Base-by-base conservation (phyloP, 1,284 basidiomycete genomes). In the Heterobasidion parviporum region DNA sequence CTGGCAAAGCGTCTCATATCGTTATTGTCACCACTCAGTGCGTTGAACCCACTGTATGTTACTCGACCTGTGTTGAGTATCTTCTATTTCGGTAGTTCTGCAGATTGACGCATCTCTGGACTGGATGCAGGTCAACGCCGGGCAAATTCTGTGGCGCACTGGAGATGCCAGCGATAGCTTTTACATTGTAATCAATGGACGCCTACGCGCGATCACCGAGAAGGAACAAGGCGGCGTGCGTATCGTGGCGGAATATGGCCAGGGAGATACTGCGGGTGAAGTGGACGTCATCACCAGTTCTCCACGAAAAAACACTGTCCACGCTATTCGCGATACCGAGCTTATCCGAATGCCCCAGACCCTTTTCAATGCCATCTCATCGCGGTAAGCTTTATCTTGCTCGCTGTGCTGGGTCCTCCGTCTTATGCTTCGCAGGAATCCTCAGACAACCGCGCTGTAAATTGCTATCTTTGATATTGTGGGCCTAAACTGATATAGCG, bases 111-210 rank as follows among this genome's bases (percentile, higher is more conserved):
- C 94, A 1, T 94, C 95, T 0, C 77, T 99, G 58, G 96, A 99
- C 67, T 99, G 96, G 96, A 91, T 95, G 81, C 95, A 98, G 69
- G 92, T 97, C 4, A 87, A 89, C 61, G 94, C 94, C 0, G 94
- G 97, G 0, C 93, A 94, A 68, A 86, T 94, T 44, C 78, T 97
- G 53, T 98, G 94, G 85, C 82, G 95, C 32, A 89, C 96, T 47
- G 86, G 92, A 36, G 97, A 98, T 62, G 76, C 74, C 32, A 92
- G 88, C 66, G 92, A 97, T 64, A 95, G 94, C 65, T 98, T 99
- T 71, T 99, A 97, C 70, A 97, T 99, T 55, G 93, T 99, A 62
- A 95, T 99, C 72, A 98, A 98, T 65, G 96, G 96, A 44, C 94
- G 96, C 61, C 73, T 99, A 16, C 85, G 96, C 59, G 89, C 94